Evolutionary conservation across 768 basidiomycete species (phyloP), one percentile per base, ranked within the genome.

Genomic region (Tylopilus rubrobrunneus): DNA sequence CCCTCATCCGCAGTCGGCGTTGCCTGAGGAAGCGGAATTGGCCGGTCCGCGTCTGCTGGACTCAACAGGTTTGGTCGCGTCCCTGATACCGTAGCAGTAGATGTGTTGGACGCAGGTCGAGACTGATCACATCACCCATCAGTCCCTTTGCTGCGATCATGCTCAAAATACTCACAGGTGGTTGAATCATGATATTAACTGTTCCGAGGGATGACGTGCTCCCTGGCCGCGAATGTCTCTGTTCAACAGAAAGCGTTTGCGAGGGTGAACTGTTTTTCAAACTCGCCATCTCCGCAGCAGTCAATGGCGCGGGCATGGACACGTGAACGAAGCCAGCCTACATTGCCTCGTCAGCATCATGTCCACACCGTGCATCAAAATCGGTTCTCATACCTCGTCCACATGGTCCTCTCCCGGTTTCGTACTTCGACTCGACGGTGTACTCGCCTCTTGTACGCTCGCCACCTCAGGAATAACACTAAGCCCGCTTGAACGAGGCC

Each of bases 391-490:
- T 57, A 73, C 72, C 55, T 73, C 73, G 48, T 71, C 69, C 63
- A 63, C 64, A 39, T 62, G 54, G 34, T 74, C 73, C 44, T 74
- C 73, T n/a, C 55, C 61, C 36, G 61, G 64, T 56, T 73, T 78
- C 23, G 69, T 64, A 29, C 59, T 56, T 8, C 14, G 51, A 42
- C 59, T 63, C 19, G 57, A 58, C 0, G 57, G 52, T n/a, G 60
- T 62, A n/a, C 65, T 52, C 1, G 52, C 23, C 23, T 69, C 69
- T 39, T 73, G 70, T 5, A 68, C 53, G 53, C 79, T 84, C 36
- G 67, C 67, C 11, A 78, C 81, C 60, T 84, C 82, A n/a, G 72
- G 75, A 59, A 86, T 85, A 6, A 70, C 74, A 59, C 78, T 81
- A 61, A 85, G 73, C 5, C 78, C 79, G 8, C 71, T 57, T 29